Evolutionary conservation across 129 eudicot genomes (phyloP).

Genomic region (Sambucus nigra): DNA sequence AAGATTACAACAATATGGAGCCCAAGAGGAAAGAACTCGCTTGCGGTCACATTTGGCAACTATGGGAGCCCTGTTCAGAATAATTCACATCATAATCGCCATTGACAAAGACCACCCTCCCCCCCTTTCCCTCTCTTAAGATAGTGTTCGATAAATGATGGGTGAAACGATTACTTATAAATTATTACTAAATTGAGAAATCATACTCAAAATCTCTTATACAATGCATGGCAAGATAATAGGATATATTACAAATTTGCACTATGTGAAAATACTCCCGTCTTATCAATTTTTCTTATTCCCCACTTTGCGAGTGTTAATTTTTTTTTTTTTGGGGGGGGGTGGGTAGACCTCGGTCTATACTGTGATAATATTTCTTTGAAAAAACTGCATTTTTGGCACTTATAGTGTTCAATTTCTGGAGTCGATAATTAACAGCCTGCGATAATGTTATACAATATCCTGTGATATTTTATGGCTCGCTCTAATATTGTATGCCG

Average conservation of each 20-base stretch:
- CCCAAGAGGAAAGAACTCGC: conserved; percentile 89
- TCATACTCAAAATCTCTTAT: not conserved
- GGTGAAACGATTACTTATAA: too few species aligned
- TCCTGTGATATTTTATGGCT: too few species aligned
- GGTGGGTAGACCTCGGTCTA: too few species aligned
- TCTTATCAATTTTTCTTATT: not conserved
- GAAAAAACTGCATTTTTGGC: too few species aligned
- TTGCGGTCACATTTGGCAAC: conserved; percentile 88
- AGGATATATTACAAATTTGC: too few species aligned
- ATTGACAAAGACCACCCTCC: too few species aligned
- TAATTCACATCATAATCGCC: conserved; percentile 1
- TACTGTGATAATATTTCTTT: too few species aligned
- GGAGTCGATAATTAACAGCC: too few species aligned
- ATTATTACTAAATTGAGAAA: not conserved
- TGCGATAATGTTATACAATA: too few species aligned
- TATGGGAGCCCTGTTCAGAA: conserved; percentile 63
- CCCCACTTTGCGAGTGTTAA: not conserved
- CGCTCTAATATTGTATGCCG: too few species aligned
- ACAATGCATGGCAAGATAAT: not conserved
- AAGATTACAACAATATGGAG: conserved; percentile 57
- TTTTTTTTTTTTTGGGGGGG: not conserved
- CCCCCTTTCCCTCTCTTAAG: not conserved
- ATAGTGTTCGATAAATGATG: too few species aligned
- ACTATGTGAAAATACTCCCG: not conserved
- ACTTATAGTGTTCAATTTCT: too few species aligned